phyloP scores from a whole-genome alignment of 177 flowering plant genomes.

The Vitis hybrid region DNA sequence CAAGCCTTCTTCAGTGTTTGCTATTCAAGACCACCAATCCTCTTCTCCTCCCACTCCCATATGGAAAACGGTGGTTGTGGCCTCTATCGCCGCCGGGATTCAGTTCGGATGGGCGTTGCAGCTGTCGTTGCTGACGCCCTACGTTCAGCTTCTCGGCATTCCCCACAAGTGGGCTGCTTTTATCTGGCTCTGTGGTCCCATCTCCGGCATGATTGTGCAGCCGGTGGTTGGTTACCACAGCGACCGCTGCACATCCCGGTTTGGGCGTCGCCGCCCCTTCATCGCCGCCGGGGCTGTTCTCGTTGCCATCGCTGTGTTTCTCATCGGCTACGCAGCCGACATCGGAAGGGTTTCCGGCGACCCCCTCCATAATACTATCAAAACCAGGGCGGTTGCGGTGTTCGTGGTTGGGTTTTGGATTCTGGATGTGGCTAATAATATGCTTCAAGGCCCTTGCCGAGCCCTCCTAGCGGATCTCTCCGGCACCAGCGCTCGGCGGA shows the following conservation, averaged over 20 bases:
- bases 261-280: conserved; percentile 81
- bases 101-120: conserved; percentile 91
- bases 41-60: conserved; percentile 19
- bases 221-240: conserved; percentile 70
- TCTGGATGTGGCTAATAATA: conserved; percentile 84
- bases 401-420: conserved; percentile 84
- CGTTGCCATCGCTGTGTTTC: conserved; percentile 54
- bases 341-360: conserved; percentile 55
- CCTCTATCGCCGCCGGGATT: conserved; percentile 74
- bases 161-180: conserved; percentile 69
- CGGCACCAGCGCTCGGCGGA: conserved; percentile 30
- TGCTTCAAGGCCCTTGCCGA: conserved; percentile 70
- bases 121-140: conserved; percentile 74
- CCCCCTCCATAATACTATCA: conserved; percentile 8
- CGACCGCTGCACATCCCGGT: conserved; percentile 64
- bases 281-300: conserved; percentile 59
- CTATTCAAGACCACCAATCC: too few species aligned
- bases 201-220: conserved; percentile 80
- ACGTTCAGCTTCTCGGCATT: conserved; percentile 67
- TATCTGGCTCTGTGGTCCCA: conserved; percentile 91
- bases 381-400: conserved; percentile 51
- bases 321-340: conserved; percentile 79
- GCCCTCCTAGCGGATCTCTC: conserved; percentile 73
- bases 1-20: too few species aligned
- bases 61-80: conserved; percentile 39